Evolutionary conservation across 2,329 filamentous ascomycete genomes (phyloP).

Genomic region (Sclerotinia glacialis): DNA sequence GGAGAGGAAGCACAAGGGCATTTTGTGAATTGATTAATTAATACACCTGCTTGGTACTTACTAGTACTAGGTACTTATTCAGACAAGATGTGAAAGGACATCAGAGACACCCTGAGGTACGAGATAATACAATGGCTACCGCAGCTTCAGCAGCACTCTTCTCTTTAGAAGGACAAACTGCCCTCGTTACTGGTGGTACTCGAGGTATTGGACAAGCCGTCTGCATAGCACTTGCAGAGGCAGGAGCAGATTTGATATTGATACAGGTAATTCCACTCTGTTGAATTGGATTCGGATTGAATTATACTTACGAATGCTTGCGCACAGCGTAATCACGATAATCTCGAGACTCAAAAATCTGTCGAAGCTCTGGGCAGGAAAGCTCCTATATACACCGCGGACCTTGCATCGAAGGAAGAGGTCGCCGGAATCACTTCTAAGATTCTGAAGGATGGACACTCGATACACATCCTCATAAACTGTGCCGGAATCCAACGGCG

Average conservation of each 20-base stretch:
- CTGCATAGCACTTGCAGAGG: slow-evolving; percentile 42
- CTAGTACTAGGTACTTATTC: neutral
- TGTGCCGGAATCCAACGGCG: slow-evolving; percentile 45
- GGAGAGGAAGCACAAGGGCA: neutral
- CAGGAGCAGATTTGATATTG: slow-evolving; percentile 43
- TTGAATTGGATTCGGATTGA: neutral
- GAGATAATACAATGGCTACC: slow-evolving; percentile 28
- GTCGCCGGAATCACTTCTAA: slow-evolving; percentile 60
- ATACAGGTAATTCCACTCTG: slow-evolving; percentile 39
- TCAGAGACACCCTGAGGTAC: neutral
- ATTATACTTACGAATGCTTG: neutral
- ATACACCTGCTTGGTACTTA: neutral
- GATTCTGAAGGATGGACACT: slow-evolving; percentile 52
- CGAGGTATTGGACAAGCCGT: slow-evolving; percentile 43
- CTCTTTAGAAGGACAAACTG: slow-evolving; percentile 41
- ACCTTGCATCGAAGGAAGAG: slow-evolving; percentile 60
- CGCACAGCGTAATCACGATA: slow-evolving; percentile 35
- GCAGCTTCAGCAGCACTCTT: slow-evolving; percentile 35
- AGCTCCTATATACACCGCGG: slow-evolving; percentile 64
- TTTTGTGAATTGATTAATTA: neutral
- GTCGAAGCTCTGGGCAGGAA: slow-evolving; percentile 66
- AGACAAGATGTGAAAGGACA: slow-evolving; percentile 9
- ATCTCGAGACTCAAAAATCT: slow-evolving; percentile 53
- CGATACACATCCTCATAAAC: slow-evolving; percentile 47
- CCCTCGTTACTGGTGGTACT: slow-evolving; percentile 42